Evolutionary conservation across 1,284 basidiomycete species (phyloP), one percentile per base, ranked within the genome.

Genomic region (Trichosporon faecale): DNA sequence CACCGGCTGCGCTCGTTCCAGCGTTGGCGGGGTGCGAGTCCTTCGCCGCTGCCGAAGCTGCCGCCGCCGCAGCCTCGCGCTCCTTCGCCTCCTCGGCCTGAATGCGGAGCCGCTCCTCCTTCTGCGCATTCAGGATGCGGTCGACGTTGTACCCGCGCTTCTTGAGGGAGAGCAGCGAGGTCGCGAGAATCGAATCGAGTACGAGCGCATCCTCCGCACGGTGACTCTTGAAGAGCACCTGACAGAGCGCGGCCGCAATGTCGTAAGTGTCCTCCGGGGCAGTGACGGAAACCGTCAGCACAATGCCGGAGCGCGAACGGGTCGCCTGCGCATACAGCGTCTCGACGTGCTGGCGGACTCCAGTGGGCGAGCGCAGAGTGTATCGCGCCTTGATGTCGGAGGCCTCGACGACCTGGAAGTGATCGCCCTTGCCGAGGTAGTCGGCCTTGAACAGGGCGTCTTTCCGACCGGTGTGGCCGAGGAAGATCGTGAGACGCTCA

Each of bases 201-300:
- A 98, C 82, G 8, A 98, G 84, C 0, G 91, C 88, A 78, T 97
- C 94, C 75, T 93, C 92, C 8, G 89, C 88, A 77, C 91, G 91
- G 2, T 89, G 89, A 2, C 88, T 87, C 65, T 90, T 88, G 72
- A 96, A 91, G 23, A 96, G 82, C 3, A 91, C 80, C 8, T 89
- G 88, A 79, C 91, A 93, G 35, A 97, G 85, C 18, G 70, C 66
- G 4, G 66, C 63, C n/a, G 72, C 57, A 5, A 73, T 66, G 21
- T 97, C 95, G 78, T 93, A 97, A 88, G 93, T 92, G 78, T 98
- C 95, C n/a, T 91, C 84, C 72, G 91, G 88, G 11, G 90, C 85
- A 70, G 90, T 89, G 18, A 86, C 85, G 4, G 93, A 91, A 37
- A 97, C 84, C 85, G 90, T 93, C 31, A 97, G 80, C 55, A 91